These are phyloP conservation scores for Aspergillus vadensis DNA, from an alignment of 2,329 filamentous ascomycete species.

Conservation along the genomic window DNA sequence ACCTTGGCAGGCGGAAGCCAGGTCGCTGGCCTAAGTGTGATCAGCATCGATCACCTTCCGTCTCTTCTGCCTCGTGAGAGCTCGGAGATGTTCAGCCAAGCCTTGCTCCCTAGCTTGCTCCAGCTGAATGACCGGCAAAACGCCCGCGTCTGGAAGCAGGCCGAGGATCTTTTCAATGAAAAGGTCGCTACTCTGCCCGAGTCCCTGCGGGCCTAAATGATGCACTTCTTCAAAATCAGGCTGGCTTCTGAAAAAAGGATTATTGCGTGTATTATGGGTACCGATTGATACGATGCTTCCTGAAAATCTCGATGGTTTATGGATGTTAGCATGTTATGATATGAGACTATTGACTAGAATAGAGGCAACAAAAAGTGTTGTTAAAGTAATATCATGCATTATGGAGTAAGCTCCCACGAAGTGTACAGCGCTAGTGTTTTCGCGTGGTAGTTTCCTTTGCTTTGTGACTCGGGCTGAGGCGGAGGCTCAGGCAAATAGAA, in stretches of 20 bases:
- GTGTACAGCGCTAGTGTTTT: neutral
- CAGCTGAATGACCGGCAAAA: conserved; percentile 74
- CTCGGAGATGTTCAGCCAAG: conserved; percentile 78
- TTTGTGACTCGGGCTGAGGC: neutral
- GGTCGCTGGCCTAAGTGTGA: conserved; percentile 69
- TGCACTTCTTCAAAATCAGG: neutral
- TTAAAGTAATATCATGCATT: neutral
- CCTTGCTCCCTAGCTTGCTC: conserved; percentile 75
- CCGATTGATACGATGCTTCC: neutral
- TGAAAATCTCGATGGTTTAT: neutral
- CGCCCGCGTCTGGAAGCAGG: conserved; percentile 76
- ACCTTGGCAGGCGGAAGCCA: conserved; percentile 53
- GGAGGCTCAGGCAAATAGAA: neutral
- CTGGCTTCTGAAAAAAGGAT: neutral
- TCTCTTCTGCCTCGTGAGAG: conserved; percentile 83
- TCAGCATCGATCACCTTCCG: conserved; percentile 84
- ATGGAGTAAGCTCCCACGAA: neutral
- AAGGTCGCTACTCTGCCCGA: conserved; percentile 71
- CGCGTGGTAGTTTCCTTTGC: neutral
- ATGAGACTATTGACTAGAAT: neutral
- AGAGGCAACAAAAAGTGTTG: neutral
- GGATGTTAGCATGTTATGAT: neutral
- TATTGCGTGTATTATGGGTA: conserved; percentile 3
- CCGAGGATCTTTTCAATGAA: conserved; percentile 79
- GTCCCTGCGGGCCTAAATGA: neutral